Evolutionary conservation across 1,284 basidiomycete genomes (phyloP), one percentile per base, ranked within the genome.

Genomic region (Neolentinus lepideus): DNA sequence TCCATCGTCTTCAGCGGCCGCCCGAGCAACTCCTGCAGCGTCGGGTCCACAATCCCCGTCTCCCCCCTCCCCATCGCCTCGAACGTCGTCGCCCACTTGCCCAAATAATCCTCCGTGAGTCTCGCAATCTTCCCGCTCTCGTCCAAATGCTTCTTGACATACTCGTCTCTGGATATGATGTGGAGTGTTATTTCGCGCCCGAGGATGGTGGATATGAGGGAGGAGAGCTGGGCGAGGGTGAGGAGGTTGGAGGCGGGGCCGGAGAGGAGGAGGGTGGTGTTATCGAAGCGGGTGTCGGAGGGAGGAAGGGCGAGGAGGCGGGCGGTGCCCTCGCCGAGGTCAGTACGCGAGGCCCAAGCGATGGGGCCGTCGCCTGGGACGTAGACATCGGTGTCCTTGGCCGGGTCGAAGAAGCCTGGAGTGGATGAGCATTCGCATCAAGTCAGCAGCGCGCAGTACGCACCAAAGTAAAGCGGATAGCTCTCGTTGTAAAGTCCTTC

Each of bases 401-500:
- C 21, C n/a, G 46, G 31, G 51, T 58, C 48, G 47, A 54, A 58
- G 55, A 58, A 58, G 6, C 57, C 57, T 58, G 26, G 31, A 31
- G 19, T 33, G 19, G 21, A n/a, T n/a, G 16, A n/a, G 29, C 29
- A 31, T 12, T 12, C 4, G 29, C 29, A 12, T 31, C 14, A 26
- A 11, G 8, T 6, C 59, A 24, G 25, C 46, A 0, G 61, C 59
- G 55, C 63, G 61, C 59, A 63, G n/a, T 67, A 51, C 64, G 66
- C 16, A 52, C 70, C 71, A 26, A 73, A 62, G 57, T 72, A 73
- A 25, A 73, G 60, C 54, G 70, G 67, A 47, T 60, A 72, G 54
- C 67, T 68, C 63, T 72, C 71, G 59, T 64, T 67, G 55, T 75
- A 74, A 27, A 74, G 69, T 6, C 72, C 73, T 60, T 75, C 71